Evolutionary conservation across 768 basidiomycete species (phyloP), one percentile per base, ranked within the genome.

Genomic region (Termitomyces sp.): DNA sequence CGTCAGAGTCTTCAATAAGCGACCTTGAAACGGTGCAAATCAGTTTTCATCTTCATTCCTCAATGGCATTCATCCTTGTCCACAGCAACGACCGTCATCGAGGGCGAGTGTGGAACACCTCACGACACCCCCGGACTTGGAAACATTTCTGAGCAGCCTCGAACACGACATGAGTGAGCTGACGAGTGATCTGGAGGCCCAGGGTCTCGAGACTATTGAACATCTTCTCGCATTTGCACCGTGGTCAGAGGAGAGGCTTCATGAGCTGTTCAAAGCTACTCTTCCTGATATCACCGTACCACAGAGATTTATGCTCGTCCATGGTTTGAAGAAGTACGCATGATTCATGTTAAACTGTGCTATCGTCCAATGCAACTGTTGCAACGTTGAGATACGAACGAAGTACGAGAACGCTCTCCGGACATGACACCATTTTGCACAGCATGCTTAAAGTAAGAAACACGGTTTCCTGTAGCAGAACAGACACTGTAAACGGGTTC

Each of bases 221-320:
- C 55, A 54, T 29, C 51, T 62, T 10, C 42, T 62, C 12, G 61
- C 55, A 13, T 47, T 62, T 22, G 58, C 57, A 8, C 5, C 46
- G 10, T 62, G 57, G 61, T 26, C 61, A 2, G 54, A 59, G 20
- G 50, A 48, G n/a, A 51, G 49, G 39, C 37, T 62, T 4, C 57
- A 62, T 36, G 18, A 24, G 29, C 7, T 62, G 10, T 62, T 62
- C 42, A 52, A 34, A 24, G 61, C 58, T 15, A 58, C 37, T n/a
- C 48, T 62, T 26, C 61, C 61, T 3, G 15, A 37, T 16, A 18
- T 59, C n/a, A 59, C 57, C 7, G 20, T 56, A 15, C 47, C 61
- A 1, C 54, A 59, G 41, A 55, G 61, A 37, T 57, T 50, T 36
- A 59, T 59, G 41, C 57, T 61, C 5, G 54, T 61, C 20, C 54